Base-by-base conservation (phyloP, 148 eudicot species). In the Silene conica region DNA sequence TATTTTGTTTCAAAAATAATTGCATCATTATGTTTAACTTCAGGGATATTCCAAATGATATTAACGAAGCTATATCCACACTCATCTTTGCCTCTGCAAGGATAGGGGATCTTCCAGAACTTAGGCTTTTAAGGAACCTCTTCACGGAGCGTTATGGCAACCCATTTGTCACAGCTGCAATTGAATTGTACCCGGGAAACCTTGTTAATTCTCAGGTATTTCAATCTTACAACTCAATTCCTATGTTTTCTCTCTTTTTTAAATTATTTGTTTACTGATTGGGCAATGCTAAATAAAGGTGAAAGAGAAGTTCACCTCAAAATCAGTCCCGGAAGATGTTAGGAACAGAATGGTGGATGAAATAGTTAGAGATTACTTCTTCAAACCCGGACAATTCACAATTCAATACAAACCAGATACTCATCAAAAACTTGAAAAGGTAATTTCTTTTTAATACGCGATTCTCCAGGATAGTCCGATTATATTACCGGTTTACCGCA, bases 51-150 rank as follows among this genome's bases (percentile, higher is more conserved):
- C 91, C 97, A 0, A 81, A 83, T 65, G 90, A 95, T 72, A 72
- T 90, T 43, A 87, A 85, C 15, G 97, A 92, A 82, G 99, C 96
- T 18, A 78, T 86, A 63, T 92, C 99, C 10, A 87, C 85, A 46
- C 92, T 95, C 8, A 77, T 92, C 7, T 92, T 81, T 63, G 91
- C 96, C 60, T 92, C 98, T 0, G 92, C 96, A 10, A 85, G 96
- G 74, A 84, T 84, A 23, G 93, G 90, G 2, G 89, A 87, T 58
- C 43, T 95, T 16, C 98, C 96, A 0, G 97, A 95, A 85, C 93
- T 95, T 23, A 57, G 56, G 22, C 63, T 54, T 7, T 74, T 92
- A 6, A 75, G 99, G 34, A 83, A 87, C 82, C 86, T 95, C 70
- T 92, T 95, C 59, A 69, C 83, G 13, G 82, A 89, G 75, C 88